Evolutionary conservation across 2,329 filamentous ascomycete genomes (phyloP).

Genomic region (Escovopsis sp.): DNA sequence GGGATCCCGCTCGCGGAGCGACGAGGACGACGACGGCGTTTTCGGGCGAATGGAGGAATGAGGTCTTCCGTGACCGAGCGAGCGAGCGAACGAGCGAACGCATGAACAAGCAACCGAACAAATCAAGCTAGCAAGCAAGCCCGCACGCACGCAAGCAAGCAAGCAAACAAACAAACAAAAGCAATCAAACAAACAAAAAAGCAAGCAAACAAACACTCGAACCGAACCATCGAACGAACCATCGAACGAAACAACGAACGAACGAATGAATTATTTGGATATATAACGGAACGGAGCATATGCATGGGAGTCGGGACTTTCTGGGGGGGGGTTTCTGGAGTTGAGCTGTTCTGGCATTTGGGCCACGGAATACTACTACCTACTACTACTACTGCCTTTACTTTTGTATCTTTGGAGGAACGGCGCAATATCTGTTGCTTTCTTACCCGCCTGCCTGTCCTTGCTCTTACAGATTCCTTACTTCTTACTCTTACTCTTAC

Average conservation of each 20-base stretch:
- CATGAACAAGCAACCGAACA: too few species aligned
- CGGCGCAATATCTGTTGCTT: constrained; percentile 25
- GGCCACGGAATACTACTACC: constrained; percentile 17
- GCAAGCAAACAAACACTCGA: too few species aligned
- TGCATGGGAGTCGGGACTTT: constrained; percentile 12
- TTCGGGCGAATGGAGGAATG: constrained; percentile 95
- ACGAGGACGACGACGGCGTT: constrained; percentile 88
- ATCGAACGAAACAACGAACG: too few species aligned
- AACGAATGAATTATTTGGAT: constrained; percentile 3
- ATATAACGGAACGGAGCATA: constrained; percentile 7
- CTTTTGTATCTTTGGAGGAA: constrained; percentile 8
- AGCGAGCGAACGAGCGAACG: not conserved
- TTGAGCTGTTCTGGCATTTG: constrained; percentile 19
- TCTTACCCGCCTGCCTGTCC: too few species aligned
- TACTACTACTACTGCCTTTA: too few species aligned
- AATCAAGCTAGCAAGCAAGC: too few species aligned
- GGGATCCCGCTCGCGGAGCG: constrained; percentile 46
- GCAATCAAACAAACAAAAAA: too few species aligned
- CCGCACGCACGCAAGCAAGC: too few species aligned
- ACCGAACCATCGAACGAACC: too few species aligned
- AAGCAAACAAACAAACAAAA: too few species aligned
- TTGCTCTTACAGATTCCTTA: too few species aligned
- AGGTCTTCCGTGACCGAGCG: constrained; percentile 5
- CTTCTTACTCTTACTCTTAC: too few species aligned
- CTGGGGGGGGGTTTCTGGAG: constrained; percentile 11